Evolutionary conservation across 345 rosid genomes (phyloP), one percentile per base, ranked within the genome.

Genomic region (Aquilaria sinensis): DNA sequence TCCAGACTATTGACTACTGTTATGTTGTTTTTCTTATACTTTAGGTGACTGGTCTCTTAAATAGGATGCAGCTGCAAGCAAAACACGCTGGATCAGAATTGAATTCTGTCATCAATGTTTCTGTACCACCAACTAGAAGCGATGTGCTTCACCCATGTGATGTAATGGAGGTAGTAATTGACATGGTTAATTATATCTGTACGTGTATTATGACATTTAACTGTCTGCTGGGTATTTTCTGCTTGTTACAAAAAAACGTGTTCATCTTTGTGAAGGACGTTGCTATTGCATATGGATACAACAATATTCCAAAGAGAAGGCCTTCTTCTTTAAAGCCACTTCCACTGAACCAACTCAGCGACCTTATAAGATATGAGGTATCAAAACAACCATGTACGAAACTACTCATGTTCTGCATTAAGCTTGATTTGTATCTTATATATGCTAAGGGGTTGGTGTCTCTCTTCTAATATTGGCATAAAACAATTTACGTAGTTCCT

Each of bases 111-210:
- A 75, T 89, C 71, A 72, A 67, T 58, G 95, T 92, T 12, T 82
- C 79, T 31, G 72, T 86, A 71, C 98, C 98, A 45, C 95, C 98
- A 67, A 86, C 77, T 47, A 74, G 98, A 79, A 89, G 98, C 66
- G 98, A 92, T 69, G 77, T 92, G 69, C 96, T 92, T 70, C 98
- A 92, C 71, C 82, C 90, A 9, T 89, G 95, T 78, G 98, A 92
- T 81, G 88, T 86, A 61, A 85, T 89, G 96, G 98, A 89, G 96
- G 98, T 92, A 80, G 53, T 34, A 49, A 31, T 61, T 48, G 51
- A 54, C 16, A 47, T 64, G 16, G 13, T 32, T 37, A 58, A 23
- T 47, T 48, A 23, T 23, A 23, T 23, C 23, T 23, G 23, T 23
- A 23, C 23, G 23, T 23, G 23, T 23, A 23, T 23, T 23, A 23